A percentile compares a stretch with the other conserved stretches of the same genome.
phyloP scores from a whole-genome alignment of 2,329 filamentous ascomycete genomes.

The Penicillium aurantiogriseum region DNA sequence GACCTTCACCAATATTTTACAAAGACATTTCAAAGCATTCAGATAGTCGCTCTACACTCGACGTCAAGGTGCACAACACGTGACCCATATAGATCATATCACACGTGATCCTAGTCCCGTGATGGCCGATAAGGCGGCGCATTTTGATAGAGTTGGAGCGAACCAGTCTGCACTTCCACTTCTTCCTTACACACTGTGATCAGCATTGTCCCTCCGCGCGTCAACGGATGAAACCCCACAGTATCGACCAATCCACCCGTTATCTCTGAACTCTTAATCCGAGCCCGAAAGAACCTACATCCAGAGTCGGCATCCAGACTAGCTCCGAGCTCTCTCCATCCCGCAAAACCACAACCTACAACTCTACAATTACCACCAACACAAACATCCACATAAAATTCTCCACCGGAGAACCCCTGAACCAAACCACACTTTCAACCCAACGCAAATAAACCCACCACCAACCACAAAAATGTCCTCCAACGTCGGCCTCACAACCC shows the following conservation, averaged over 20 bases:
- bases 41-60: background rate
- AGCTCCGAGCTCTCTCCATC: background rate
- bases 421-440: too few relatives aligned
- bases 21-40: background rate
- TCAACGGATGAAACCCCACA: background rate
- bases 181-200: background rate
- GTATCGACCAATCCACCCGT: background rate
- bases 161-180: background rate
- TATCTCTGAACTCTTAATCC: background rate
- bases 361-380: background rate
- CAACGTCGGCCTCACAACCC: conserved; percentile 93
- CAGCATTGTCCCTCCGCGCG: background rate
- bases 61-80: background rate
- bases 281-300: background rate
- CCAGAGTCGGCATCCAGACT: background rate
- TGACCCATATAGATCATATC: background rate
- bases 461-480: conserved; percentile 69
- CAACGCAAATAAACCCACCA: background rate
- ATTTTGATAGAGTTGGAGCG: background rate
- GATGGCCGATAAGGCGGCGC: conserved; percentile 6
- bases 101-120: conserved; percentile 1
- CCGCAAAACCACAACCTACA: background rate
- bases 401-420: background rate
- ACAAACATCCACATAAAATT: background rate
- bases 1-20: background rate